phyloP scores from a whole-genome alignment of 2,329 filamentous ascomycete genomes.

The Parascedosporium putredinis region DNA sequence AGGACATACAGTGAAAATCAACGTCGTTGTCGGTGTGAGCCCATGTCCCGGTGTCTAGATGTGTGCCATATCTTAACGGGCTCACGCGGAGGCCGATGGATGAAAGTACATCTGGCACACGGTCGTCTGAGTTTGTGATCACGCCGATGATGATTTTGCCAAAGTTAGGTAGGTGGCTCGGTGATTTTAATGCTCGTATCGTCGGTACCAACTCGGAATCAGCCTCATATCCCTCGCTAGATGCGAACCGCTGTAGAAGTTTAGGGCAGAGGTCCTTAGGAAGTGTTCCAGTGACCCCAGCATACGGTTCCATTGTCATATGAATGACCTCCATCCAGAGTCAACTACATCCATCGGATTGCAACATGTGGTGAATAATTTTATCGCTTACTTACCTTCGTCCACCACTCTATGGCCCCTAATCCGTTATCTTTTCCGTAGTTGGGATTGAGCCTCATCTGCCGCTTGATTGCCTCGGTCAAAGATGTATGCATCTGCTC shows the following conservation, averaged over 20 bases:
- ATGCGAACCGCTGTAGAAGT: slow-evolving; percentile 42
- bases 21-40: slow-evolving; percentile 22
- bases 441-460: slow-evolving; percentile 40
- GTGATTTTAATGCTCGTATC: slow-evolving; percentile 28
- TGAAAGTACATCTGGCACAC: slow-evolving; percentile 42
- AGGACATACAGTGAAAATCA: slow-evolving; percentile 51
- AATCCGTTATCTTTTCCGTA: slow-evolving; percentile 45
- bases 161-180: slow-evolving; percentile 15
- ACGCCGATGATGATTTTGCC: slow-evolving; percentile 39
- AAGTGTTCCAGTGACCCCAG: slow-evolving; percentile 18
- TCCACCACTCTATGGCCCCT: slow-evolving; percentile 26
- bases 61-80: slow-evolving; percentile 20
- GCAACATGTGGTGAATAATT: neutral
- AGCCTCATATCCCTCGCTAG: slow-evolving; percentile 39
- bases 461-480: slow-evolving; percentile 33
- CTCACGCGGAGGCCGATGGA: slow-evolving; percentile 41
- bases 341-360: neutral
- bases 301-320: neutral
- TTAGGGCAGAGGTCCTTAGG: slow-evolving; percentile 34
- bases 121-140: slow-evolving; percentile 53
- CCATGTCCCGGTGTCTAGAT: neutral
- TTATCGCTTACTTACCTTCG: neutral
- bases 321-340: neutral
- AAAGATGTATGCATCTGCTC: slow-evolving; percentile 26
- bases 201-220: slow-evolving; percentile 34